Evolutionary conservation across 164 flowering plant species (phyloP), one percentile per base, ranked within the genome.

Genomic region (Nymphaea colorata): DNA sequence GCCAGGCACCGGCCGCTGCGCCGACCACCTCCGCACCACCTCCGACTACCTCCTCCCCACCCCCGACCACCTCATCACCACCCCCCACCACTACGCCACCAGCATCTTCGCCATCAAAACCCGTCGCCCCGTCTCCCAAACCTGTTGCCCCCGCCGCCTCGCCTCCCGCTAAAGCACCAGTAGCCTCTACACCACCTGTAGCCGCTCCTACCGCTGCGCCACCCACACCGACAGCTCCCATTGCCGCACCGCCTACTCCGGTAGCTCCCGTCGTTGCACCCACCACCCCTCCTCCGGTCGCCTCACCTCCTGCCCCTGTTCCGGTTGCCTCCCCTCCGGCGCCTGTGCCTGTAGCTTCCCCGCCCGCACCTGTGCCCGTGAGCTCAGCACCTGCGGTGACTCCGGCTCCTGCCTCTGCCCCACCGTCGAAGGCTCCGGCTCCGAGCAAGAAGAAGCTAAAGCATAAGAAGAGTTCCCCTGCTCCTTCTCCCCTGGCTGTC

Each of bases 1-100:
- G 81, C 14, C 89, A 85, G 64, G 17, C 84, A 8, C 91, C 91
- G 12, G 75, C 82, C 0, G 62, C 75, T 0, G 61, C 84, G n/a
- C 91, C 90, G 2, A 72, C 82, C 0, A 12, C 77, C 0, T 7
- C 79, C 0, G 68, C 74, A 3, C 45, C 76, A 8, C 62, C 79
- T 1, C 59, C 67, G 4, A 4, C 73, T 2, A 42, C 70, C 7
- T 64, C 64, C 41, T 61, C 64, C 41, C 42, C 7, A 41, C 64
- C 42, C 7, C 42, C 64, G 16, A 17, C 12, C 12, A 10, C 42
- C n/a, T 12, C 64, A 41, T 2, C 42, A 6, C 17, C 45, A 5
- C 69, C 41, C 25, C n/a, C 64, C 41, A 17, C 64, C 42, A 6
- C 64, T 17, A 61, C 42, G 64, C 64, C 64, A 14, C 68, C 68